A percentile compares a stretch with the other conserved stretches of the same genome.
Conservation (phyloP, 768 basidiomycete genomes). For the Melanogaster broomeanus region DNA sequence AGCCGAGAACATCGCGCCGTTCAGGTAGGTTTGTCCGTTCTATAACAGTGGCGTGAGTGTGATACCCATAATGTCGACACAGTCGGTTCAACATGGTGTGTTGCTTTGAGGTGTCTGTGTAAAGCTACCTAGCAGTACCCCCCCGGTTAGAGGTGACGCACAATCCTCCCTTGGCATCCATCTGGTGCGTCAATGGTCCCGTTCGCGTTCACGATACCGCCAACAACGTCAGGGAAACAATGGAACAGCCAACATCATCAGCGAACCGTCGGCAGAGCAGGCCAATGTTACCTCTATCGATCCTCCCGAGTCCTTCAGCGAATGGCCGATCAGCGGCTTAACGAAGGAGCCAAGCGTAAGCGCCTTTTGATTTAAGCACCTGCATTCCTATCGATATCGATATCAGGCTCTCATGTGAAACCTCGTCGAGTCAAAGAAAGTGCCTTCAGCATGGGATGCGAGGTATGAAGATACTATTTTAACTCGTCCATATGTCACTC, state of each 20-base stretch:
- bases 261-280: conserved; percentile 44
- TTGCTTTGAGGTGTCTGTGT: neutral
- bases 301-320: conserved; percentile 36
- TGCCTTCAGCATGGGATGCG: conserved; percentile 51
- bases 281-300: conserved; percentile 42
- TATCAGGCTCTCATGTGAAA: conserved; percentile 38
- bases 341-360: conserved; percentile 23
- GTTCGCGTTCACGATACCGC: conserved; percentile 42
- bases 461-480: conserved; percentile 24
- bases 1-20: conserved; percentile 38
- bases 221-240: conserved; percentile 44
- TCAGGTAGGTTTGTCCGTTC: conserved; percentile 24
- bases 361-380: too few species aligned
- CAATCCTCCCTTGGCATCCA: conserved; percentile 38
- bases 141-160: conserved; percentile 14
- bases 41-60: neutral
- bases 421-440: conserved; percentile 45
- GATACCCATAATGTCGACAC: neutral
- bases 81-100: conserved; percentile 32
- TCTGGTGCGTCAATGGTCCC: conserved; percentile 25
- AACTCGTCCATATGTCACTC: neutral
- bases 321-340: conserved; percentile 43
- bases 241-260: conserved; percentile 55
- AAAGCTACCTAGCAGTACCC: neutral
- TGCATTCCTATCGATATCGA: too few species aligned